Base-by-base conservation (phyloP, 1,139 yeast species). In the Yamadazyma oceani region DNA sequence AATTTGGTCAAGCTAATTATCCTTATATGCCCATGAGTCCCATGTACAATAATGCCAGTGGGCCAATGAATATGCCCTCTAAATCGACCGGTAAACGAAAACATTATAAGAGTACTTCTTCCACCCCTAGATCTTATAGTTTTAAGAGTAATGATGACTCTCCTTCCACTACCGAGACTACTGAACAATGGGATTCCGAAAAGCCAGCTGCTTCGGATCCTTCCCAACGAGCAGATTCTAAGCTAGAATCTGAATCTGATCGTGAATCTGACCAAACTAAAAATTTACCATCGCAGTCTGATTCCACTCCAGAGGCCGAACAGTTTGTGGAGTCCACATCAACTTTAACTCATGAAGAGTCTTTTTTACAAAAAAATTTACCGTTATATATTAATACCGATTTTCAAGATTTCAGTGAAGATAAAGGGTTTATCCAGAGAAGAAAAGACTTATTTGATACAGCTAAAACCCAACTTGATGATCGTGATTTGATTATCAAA, bases 381-480 rank as follows among this genome's bases (percentile, higher is more conserved):
- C 63, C 63, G 6, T 39, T 54, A 25, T 59, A 37, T 39, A 46
- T 60, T 39, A 59, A 60, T 37, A 43, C 51, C 7, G 35, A 41
- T 15, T 30, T 37, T 6, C 27, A 27, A 5, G 55, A 49, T 13
- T 57, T 51, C 38, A 27, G 31, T n/a, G 17, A 38, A 22, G 38
- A 32, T 26, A 26, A 19, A 7, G 12, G 27, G 2, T 27, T 13
- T n/a, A 15, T 38, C 10, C 25, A 36, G 10, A 37, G 27, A 21
- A 47, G 55, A 44, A 39, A 37, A 24, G 38, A 35, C 9, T 39
- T 39, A 24, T 39, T 41, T 31, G 33, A 45, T 30, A 34, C 43
- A 11, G 50, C 45, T 31, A n/a, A 31, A 13, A 32, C 19, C 16
- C 12, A 10, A 12, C 34, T 31, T 17, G 41, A 40, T 28, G 32